phyloP scores from a whole-genome alignment of 78 protist species.

The Protostelium mycophagum region DNA sequence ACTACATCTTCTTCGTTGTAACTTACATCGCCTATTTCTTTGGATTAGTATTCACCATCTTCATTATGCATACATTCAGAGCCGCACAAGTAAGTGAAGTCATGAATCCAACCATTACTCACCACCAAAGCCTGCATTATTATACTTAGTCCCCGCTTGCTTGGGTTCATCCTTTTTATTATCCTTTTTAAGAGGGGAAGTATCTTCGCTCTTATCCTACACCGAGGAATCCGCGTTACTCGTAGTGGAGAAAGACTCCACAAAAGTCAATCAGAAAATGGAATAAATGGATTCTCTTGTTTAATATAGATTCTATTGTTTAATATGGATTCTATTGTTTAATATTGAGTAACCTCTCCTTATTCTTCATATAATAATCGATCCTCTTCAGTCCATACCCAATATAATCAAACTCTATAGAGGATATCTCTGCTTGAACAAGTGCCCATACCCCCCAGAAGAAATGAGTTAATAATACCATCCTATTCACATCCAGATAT shows the following conservation, averaged over 20 bases:
- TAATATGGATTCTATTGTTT: too few species aligned
- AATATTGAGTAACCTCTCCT: too few species aligned
- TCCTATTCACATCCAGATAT: not conserved
- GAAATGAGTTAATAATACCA: not conserved
- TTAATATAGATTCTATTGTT: too few species aligned
- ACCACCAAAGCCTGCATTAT: constrained; percentile 80
- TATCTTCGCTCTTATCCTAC: not conserved
- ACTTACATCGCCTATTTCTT: constrained; percentile 57
- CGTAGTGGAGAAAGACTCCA: not conserved
- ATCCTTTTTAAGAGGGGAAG: not conserved
- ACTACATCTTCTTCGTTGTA: constrained; percentile 53
- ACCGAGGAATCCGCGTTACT: not conserved
- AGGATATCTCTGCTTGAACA: not conserved
- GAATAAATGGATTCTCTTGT: too few species aligned
- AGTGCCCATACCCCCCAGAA: not conserved
- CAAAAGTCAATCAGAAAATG: not conserved
- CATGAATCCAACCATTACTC: not conserved
- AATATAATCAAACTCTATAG: not conserved
- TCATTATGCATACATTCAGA: constrained; percentile 80
- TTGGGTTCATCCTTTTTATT: constrained; percentile 17
- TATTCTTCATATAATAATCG: not conserved
- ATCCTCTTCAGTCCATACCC: not conserved
- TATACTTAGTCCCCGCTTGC: constrained; percentile 84
- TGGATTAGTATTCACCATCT: constrained; percentile 76
- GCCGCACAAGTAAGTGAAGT: constrained; percentile 79